Evolutionary conservation across 1,139 yeast species (phyloP), one percentile per base, ranked within the genome.

Genomic region (Scheffersomyces cryptocercus): DNA sequence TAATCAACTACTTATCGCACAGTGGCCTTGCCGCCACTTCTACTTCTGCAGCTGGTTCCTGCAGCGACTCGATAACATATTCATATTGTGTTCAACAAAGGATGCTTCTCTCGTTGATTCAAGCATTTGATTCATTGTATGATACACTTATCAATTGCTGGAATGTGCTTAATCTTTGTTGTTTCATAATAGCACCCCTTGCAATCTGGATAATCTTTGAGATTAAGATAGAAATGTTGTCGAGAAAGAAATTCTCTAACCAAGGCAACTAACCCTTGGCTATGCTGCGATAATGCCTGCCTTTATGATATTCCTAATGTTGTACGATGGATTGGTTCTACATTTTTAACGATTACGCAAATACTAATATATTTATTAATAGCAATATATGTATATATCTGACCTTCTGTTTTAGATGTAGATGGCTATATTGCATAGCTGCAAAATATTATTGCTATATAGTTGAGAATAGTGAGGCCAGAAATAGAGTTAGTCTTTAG

Each of bases 131-230:
- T 32, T 36, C 39, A 13, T 38, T 51, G 32, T 39, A 46, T 33
- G 35, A 36, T 14, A 46, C 26, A 6, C 37, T 50, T n/a, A 40
- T 46, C n/a, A 54, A 55, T 39, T 56, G 64, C 42, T 56, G 63
- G 52, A 42, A 54, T 13, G 59, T 63, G 4, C 52, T 64, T 36
- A 59, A 58, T 36, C 46, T 56, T 13, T 54, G 56, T 29, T 54
- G 65, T 28, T 64, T 65, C 42, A 58, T 61, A 11, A 38, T 64
- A 9, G 49, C 61, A 4, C 72, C 73, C 11, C 48, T 62, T 33
- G 41, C 62, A 16, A 47, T 63, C 14, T 63, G 70, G 64, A 37
- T 56, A 33, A 49, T 58, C 13, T 41, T 60, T 16, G 64, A 56
- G 39, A 37, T 54, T 37, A 58, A 51, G 41, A 16, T 54, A n/a